A percentile compares a stretch with the other conserved stretches of the same genome.
phyloP scores from a whole-genome alignment of 805 yeast species.

The Cyberlindnera americana region DNA sequence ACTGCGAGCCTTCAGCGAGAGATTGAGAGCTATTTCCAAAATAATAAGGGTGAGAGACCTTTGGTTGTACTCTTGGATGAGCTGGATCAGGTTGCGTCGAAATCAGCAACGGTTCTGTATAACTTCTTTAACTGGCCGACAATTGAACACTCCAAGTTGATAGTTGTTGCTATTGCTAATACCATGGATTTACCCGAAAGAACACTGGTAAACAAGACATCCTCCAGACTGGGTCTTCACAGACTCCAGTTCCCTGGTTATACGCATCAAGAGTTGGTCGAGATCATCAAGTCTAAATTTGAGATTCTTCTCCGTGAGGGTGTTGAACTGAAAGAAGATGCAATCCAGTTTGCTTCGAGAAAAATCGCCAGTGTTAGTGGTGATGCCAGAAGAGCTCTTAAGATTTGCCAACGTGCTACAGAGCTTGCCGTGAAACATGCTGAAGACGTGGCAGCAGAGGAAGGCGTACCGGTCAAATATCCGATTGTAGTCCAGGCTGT shows the following conservation, averaged over 20 bases:
- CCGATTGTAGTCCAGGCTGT: slow-evolving; percentile 54
- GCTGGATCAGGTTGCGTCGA: slow-evolving; percentile 84
- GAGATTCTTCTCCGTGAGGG: slow-evolving; percentile 39
- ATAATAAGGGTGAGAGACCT: slow-evolving; percentile 26
- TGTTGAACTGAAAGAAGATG: slow-evolving; percentile 53
- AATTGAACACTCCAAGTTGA: slow-evolving; percentile 67
- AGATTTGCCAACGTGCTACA: slow-evolving; percentile 83
- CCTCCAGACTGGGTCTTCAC: slow-evolving; percentile 85
- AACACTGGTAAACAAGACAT: slow-evolving; percentile 77
- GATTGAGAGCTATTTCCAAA: slow-evolving; percentile 67
- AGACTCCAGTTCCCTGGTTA: slow-evolving; percentile 89
- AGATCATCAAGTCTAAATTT: slow-evolving; percentile 70
- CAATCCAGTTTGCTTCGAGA: slow-evolving; percentile 87
- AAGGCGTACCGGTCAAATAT: slow-evolving; percentile 19
- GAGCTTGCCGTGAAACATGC: slow-evolving; percentile 55
- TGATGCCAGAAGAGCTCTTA: slow-evolving; percentile 91
- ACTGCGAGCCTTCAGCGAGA: slow-evolving; percentile 46
- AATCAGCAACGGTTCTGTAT: slow-evolving; percentile 82
- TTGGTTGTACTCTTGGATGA: slow-evolving; percentile 85
- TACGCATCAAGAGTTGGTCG: slow-evolving; percentile 69
- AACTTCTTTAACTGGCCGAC: slow-evolving; percentile 98
- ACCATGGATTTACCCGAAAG: slow-evolving; percentile 97
- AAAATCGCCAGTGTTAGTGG: slow-evolving; percentile 96
- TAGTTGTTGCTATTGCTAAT: slow-evolving; percentile 92
- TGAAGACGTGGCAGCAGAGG: slow-evolving; percentile 17